Percentiles rank a stretch among this genome's conserved stretches.
Conservation (phyloP, 306 rosid species). For the Acacia crassicarpa region DNA sequence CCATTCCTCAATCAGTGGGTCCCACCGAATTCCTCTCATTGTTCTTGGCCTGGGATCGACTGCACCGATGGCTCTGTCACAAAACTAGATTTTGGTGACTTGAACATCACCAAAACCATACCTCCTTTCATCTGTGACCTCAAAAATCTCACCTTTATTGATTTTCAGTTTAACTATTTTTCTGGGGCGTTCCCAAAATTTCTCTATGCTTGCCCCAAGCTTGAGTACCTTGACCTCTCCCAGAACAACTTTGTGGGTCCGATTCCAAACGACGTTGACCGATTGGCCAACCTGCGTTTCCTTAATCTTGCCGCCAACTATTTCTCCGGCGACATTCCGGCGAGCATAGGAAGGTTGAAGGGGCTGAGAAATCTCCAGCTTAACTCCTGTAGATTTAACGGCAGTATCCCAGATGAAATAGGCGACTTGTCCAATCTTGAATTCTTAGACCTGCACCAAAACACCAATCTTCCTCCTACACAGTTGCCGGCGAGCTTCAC, state of each 20-base stretch:
- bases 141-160: slow-evolving; percentile 41
- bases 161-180: slow-evolving; percentile 24
- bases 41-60: slow-evolving; percentile 48
- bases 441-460: not conserved
- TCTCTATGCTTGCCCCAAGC: slow-evolving; percentile 49
- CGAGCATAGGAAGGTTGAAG: slow-evolving; percentile 35
- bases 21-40: slow-evolving; percentile 40
- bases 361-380: slow-evolving; percentile 38
- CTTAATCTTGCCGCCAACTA: slow-evolving; percentile 41
- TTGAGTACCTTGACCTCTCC: slow-evolving; percentile 37
- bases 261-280: slow-evolving; percentile 43
- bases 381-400: slow-evolving; percentile 9
- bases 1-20: slow-evolving; percentile 40
- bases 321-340: slow-evolving; percentile 54
- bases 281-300: slow-evolving; percentile 30
- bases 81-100: not conserved
- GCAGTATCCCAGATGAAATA: slow-evolving; percentile 41
- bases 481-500: slow-evolving; percentile 37
- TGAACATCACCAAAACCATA: slow-evolving; percentile 25
- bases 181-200: slow-evolving; percentile 42
- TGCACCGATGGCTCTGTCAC: slow-evolving; percentile 50
- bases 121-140: slow-evolving; percentile 60
- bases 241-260: slow-evolving; percentile 39
- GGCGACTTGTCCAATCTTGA: slow-evolving; percentile 53
- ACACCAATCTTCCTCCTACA: not conserved